Percentiles rank a stretch among this genome's conserved stretches.
Conservation (phyloP, 495 filamentous ascomycete genomes). For the Daldinia grandis region DNA sequence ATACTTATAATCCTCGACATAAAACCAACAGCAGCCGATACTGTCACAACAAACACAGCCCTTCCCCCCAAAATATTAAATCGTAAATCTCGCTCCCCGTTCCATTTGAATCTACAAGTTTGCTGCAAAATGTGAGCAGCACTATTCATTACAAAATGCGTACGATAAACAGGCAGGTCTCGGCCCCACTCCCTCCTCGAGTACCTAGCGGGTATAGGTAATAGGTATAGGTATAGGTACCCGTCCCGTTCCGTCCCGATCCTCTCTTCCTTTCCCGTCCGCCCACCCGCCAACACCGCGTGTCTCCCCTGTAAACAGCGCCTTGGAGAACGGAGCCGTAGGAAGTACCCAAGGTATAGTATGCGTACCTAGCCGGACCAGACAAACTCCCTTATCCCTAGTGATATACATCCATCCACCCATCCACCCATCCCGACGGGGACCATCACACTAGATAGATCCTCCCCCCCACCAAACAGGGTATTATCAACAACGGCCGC, state of each 20-base stretch:
- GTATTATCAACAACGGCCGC: not conserved
- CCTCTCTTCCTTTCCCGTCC: not conserved
- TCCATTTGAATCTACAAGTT: constrained; percentile 22
- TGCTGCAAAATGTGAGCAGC: constrained; percentile 4
- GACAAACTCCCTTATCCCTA: too few species aligned
- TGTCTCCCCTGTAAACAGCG: not conserved
- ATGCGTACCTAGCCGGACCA: too few species aligned
- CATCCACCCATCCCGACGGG: too few species aligned
- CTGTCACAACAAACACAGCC: not conserved
- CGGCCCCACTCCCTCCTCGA: not conserved
- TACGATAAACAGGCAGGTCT: constrained; percentile 14
- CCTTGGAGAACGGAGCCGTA: too few species aligned
- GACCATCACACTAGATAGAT: too few species aligned
- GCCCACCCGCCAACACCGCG: too few species aligned
- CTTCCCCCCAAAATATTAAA: not conserved
- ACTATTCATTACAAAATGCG: constrained; percentile 37
- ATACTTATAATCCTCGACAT: too few species aligned
- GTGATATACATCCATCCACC: too few species aligned
- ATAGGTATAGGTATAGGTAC: not conserved
- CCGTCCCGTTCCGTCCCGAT: not conserved
- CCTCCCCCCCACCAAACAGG: not conserved
- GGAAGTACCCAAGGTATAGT: too few species aligned
- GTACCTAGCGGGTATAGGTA: not conserved
- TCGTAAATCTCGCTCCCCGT: constrained; percentile 7
- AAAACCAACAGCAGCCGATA: too few species aligned